Evolutionary conservation across 257 asterid genomes (phyloP).

Genomic region (Rauvolfia tetraphylla): DNA sequence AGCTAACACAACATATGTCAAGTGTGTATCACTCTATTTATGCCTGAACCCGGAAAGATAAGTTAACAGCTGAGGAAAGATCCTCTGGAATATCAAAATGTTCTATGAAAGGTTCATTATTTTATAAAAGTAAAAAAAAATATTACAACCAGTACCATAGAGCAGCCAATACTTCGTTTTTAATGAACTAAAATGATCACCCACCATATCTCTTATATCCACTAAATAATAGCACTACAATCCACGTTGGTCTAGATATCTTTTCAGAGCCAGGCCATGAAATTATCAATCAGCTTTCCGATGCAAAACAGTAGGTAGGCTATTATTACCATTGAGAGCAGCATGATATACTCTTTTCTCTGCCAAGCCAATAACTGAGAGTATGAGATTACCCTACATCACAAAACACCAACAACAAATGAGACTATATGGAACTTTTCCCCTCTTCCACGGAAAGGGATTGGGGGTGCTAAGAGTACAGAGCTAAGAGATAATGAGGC

Average conservation of each 20-base stretch:
- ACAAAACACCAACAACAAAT: slow-evolving; percentile 7
- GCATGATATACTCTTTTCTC: slow-evolving; percentile 91
- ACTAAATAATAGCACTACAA: slow-evolving; percentile 22
- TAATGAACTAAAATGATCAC: slow-evolving; percentile 26
- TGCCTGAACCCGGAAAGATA: not conserved
- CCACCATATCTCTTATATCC: slow-evolving; percentile 29
- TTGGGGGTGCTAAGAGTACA: not conserved
- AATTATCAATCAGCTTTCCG: slow-evolving; percentile 80
- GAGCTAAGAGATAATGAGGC: not conserved
- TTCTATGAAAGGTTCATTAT: slow-evolving; percentile 25
- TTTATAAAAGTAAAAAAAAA: slow-evolving; percentile 1
- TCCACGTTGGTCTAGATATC: slow-evolving; percentile 34
- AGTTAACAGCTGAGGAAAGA: not conserved
- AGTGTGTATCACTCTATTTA: slow-evolving; percentile 3
- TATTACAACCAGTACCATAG: slow-evolving; percentile 32
- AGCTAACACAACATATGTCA: slow-evolving; percentile 1
- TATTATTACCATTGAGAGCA: slow-evolving; percentile 89
- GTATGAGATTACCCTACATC: slow-evolving; percentile 74
- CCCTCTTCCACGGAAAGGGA: too few species aligned
- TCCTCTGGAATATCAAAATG: slow-evolving; percentile 20
- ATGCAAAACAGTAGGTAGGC: slow-evolving; percentile 79
- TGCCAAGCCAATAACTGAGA: slow-evolving; percentile 81
- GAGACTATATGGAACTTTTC: not conserved
- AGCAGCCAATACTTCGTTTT: slow-evolving; percentile 21
- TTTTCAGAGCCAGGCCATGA: slow-evolving; percentile 47